A percentile compares a stretch with the other conserved stretches of the same genome.
phyloP scores from a whole-genome alignment of 2,329 filamentous ascomycete species.

The Verticillium longisporum region DNA sequence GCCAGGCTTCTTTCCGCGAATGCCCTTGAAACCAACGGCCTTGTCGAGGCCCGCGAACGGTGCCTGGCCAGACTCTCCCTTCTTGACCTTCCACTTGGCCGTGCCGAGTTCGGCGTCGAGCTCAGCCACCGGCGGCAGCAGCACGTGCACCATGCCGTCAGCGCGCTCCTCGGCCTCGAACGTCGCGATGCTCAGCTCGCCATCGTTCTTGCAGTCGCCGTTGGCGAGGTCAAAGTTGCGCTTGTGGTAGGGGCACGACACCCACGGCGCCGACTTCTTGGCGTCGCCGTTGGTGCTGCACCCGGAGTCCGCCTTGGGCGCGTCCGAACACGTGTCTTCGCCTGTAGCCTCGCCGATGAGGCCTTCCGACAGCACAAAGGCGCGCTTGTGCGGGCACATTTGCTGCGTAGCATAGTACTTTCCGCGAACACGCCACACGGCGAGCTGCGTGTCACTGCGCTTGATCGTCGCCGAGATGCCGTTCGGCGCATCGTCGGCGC shows the following conservation, averaged over 20 bases:
- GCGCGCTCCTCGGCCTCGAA: constrained; percentile 67
- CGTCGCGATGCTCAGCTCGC: constrained; percentile 69
- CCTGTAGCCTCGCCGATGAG: constrained; percentile 58
- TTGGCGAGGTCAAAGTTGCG: constrained; percentile 74
- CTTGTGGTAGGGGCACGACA: constrained; percentile 85
- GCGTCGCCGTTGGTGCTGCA: constrained; percentile 21
- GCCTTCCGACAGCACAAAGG: constrained; percentile 83
- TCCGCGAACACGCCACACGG: constrained; percentile 76
- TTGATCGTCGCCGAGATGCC: constrained; percentile 74
- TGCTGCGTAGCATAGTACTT: constrained; percentile 82
- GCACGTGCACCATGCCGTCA: constrained; percentile 74
- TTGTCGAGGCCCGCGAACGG: constrained; percentile 38
- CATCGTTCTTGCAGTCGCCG: constrained; percentile 70
- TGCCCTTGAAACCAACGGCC: constrained; percentile 36
- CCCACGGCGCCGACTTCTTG: constrained; percentile 50
- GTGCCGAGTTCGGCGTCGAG: constrained; percentile 75
- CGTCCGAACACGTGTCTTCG: constrained; percentile 21
- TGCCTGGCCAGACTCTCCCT: constrained; percentile 48
- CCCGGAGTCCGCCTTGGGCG: constrained; percentile 22
- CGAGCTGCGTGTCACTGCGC: constrained; percentile 81
- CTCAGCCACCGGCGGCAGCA: constrained; percentile 73
- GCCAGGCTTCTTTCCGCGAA: constrained; percentile 34
- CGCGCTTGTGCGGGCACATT: constrained; percentile 90
- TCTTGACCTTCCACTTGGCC: constrained; percentile 69
- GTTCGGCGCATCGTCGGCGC: constrained; percentile 56